phyloP scores from a whole-genome alignment of 495 filamentous ascomycete species.

The Neohortaea acidophila region DNA sequence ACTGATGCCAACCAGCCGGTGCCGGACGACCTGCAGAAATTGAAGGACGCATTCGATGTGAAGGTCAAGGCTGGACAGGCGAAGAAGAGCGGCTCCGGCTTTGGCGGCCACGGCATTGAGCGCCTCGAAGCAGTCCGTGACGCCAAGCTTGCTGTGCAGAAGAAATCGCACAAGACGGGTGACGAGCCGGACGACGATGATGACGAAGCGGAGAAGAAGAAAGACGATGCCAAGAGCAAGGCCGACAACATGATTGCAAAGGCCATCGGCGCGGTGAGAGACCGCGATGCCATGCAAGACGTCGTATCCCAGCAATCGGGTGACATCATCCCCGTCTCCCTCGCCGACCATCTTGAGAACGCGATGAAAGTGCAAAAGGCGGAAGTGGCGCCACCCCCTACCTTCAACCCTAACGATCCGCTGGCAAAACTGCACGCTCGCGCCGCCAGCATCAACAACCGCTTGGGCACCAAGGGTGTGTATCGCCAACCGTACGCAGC shows the following conservation, averaged over 20 bases:
- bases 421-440: constrained; percentile 68
- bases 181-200: constrained; percentile 79
- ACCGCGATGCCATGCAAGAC: constrained; percentile 40
- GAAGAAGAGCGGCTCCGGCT: constrained; percentile 66
- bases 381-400: constrained; percentile 37
- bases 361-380: constrained; percentile 71
- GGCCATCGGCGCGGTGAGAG: constrained; percentile 26
- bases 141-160: constrained; percentile 64
- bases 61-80: constrained; percentile 90
- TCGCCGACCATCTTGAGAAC: constrained; percentile 40
- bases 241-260: constrained; percentile 47
- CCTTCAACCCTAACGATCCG: constrained; percentile 44
- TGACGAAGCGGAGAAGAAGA: constrained; percentile 43
- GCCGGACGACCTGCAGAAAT: constrained; percentile 51
- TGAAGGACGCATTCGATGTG: constrained; percentile 56
- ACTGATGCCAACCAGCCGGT: constrained; percentile 74
- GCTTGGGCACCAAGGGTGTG: constrained; percentile 54
- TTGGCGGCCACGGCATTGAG: constrained; percentile 90
- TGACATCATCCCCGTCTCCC: constrained; percentile 19
- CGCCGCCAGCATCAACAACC: constrained; percentile 71
- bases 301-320: constrained; percentile 30
- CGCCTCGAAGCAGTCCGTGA: constrained; percentile 82
- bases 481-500: not conserved
- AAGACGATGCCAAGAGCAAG: constrained; percentile 25
- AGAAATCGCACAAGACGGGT: constrained; percentile 77